phyloP scores from a whole-genome alignment of 306 rosid species.

The Acacia confusa region DNA sequence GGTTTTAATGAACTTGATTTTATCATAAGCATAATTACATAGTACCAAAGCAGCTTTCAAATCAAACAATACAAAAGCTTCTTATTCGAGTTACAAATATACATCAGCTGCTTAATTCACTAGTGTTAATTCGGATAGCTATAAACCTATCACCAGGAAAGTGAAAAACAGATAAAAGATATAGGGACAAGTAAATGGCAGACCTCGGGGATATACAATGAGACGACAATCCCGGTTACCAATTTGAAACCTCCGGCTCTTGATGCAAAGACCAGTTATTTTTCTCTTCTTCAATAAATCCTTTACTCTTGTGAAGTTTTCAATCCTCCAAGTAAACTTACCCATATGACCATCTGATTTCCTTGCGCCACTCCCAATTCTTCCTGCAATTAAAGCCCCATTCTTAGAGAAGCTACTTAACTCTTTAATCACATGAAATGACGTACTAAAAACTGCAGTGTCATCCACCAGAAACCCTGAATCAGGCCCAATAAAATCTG shows the following conservation, averaged over 20 bases:
- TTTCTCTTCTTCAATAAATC: slow-evolving; percentile 96
- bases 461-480: slow-evolving; percentile 85
- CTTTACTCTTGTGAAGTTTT: slow-evolving; percentile 90
- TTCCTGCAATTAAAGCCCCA: slow-evolving; percentile 74
- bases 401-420: slow-evolving; percentile 89
- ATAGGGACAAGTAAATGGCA: slow-evolving; percentile 31
- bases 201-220: slow-evolving; percentile 99
- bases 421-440: slow-evolving; percentile 97
- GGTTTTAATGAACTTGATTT: slow-evolving; percentile 34
- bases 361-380: slow-evolving; percentile 82
- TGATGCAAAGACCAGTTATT: slow-evolving; percentile 95
- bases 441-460: slow-evolving; percentile 89
- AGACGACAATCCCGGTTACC: slow-evolving; percentile 98
- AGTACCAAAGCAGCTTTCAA: slow-evolving; percentile 19
- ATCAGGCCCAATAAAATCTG: slow-evolving; percentile 77
- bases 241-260: slow-evolving; percentile 97
- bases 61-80: slow-evolving; percentile 30
- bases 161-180: neutral
- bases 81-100: slow-evolving; percentile 8
- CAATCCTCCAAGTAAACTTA: slow-evolving; percentile 96
- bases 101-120: neutral
- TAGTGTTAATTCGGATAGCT: slow-evolving; percentile 24
- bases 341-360: slow-evolving; percentile 96
- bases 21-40: slow-evolving; percentile 27
- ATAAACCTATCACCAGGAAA: slow-evolving; percentile 31